Conservation (phyloP, 495 filamentous ascomycete species). For the Tuber microsphaerosporum region DNA sequence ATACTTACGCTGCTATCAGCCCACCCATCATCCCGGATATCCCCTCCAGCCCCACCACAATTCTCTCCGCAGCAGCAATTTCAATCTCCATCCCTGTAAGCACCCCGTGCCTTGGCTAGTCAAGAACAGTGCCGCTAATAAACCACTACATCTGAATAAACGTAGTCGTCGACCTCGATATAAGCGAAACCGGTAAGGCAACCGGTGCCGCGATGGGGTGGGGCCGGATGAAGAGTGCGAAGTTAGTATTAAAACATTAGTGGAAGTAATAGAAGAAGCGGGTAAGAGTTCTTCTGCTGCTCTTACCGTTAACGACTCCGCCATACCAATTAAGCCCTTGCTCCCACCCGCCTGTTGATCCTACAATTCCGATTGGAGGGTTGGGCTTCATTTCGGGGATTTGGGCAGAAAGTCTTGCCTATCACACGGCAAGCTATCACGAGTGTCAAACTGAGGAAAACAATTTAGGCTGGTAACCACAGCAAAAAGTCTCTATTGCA, state of each 20-base stretch:
- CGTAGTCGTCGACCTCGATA: slow-evolving; percentile 62
- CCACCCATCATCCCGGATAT: slow-evolving; percentile 47
- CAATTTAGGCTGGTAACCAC: too few species aligned
- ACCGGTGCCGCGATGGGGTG: slow-evolving; percentile 60
- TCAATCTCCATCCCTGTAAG: slow-evolving; percentile 63
- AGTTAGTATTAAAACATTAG: neutral
- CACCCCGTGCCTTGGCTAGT: slow-evolving; percentile 60
- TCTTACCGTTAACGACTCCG: neutral
- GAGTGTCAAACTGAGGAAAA: too few species aligned
- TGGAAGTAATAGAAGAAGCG: neutral
- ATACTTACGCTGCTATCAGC: slow-evolving; percentile 35
- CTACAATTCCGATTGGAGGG: too few species aligned
- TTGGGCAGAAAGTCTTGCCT: too few species aligned
- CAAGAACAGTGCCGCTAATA: slow-evolving; percentile 59
- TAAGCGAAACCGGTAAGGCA: slow-evolving; percentile 61
- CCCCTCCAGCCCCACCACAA: slow-evolving; percentile 59
- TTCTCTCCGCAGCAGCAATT: slow-evolving; percentile 58
- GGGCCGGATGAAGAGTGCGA: slow-evolving; percentile 43
- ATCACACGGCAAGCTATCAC: too few species aligned
- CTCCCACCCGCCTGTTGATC: too few species aligned
- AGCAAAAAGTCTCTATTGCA: too few species aligned
- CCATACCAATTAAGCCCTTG: too few species aligned
- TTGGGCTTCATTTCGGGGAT: too few species aligned
- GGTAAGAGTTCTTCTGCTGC: neutral
- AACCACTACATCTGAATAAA: slow-evolving; percentile 60